These are phyloP conservation scores for Pisolithus microcarpus DNA, from an alignment of 768 basidiomycete species.

Conservation along the genomic window DNA sequence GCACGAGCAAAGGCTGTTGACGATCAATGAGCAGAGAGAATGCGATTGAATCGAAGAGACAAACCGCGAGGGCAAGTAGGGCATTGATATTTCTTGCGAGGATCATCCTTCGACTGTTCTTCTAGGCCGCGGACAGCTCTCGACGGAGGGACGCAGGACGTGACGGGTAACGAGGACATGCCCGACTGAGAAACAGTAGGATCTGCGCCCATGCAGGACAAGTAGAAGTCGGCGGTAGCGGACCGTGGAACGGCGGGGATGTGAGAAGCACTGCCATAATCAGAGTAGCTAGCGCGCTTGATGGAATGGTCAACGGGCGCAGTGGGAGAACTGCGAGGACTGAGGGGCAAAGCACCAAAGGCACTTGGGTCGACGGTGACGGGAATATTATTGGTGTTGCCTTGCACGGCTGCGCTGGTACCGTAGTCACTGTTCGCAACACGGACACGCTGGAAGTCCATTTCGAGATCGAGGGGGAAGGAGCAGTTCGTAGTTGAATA, in stretches of 20 bases:
- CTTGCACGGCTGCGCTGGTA: slow-evolving; percentile 28
- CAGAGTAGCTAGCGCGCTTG: slow-evolving; percentile 55
- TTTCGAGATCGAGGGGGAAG: slow-evolving; percentile 60
- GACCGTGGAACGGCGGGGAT: slow-evolving; percentile 42
- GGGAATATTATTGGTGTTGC: slow-evolving; percentile 31
- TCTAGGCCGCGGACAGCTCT: slow-evolving; percentile 33
- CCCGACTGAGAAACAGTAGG: slow-evolving; percentile 52
- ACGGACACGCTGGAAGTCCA: slow-evolving; percentile 62
- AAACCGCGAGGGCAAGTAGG: slow-evolving; percentile 65
- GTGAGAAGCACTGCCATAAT: slow-evolving; percentile 53
- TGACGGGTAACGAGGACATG: slow-evolving; percentile 43
- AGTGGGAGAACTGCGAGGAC: slow-evolving; percentile 45
- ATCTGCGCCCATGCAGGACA: slow-evolving; percentile 28
- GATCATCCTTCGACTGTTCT: slow-evolving; percentile 48
- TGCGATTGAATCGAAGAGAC: slow-evolving; percentile 4
- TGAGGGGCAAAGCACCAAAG: slow-evolving; percentile 51
- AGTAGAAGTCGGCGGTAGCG: slow-evolving; percentile 42
- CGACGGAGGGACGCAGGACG: slow-evolving; percentile 34
- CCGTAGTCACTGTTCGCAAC: slow-evolving; percentile 51
- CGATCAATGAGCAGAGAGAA: slow-evolving; percentile 2
- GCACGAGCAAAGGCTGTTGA: slow-evolving; percentile 78
- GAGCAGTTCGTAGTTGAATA: slow-evolving; percentile 45
- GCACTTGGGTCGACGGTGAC: slow-evolving; percentile 48
- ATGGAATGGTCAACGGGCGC: slow-evolving; percentile 23
- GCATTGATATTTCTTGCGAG: slow-evolving; percentile 76